Conservation (phyloP, 2,329 filamentous ascomycete species). For the Paecilomyces sp. region DNA sequence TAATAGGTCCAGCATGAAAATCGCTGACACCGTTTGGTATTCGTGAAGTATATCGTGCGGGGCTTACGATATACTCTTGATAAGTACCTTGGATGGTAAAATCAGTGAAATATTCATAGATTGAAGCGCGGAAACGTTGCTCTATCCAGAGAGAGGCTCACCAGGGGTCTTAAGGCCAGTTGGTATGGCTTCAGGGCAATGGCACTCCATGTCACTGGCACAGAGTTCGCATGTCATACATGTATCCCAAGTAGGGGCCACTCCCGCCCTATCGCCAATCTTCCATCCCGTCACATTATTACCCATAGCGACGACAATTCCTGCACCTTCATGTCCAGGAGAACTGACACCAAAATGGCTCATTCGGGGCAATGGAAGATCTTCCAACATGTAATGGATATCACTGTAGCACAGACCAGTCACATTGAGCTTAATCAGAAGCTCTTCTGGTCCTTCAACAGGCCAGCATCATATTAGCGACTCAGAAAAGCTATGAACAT, state of each 20-base stretch:
- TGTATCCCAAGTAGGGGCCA: slow-evolving; percentile 46
- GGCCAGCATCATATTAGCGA: not conserved
- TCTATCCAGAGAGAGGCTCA: slow-evolving; percentile 37
- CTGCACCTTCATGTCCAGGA: slow-evolving; percentile 51
- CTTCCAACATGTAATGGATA: slow-evolving; percentile 51
- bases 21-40: slow-evolving; percentile 52
- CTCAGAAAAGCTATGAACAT: too few species aligned
- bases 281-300: slow-evolving; percentile 47
- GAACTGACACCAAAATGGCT: slow-evolving; percentile 37
- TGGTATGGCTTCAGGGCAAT: slow-evolving; percentile 38
- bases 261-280: slow-evolving; percentile 47
- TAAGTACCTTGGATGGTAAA: slow-evolving; percentile 40
- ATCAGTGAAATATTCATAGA: slow-evolving; percentile 8
- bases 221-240: slow-evolving; percentile 47
- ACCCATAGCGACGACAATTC: slow-evolving; percentile 51
- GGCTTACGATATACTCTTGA: slow-evolving; percentile 52
- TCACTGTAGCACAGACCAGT: slow-evolving; percentile 54
- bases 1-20: slow-evolving; percentile 52
- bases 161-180: slow-evolving; percentile 44
- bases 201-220: not conserved
- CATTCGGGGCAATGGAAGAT: slow-evolving; percentile 45
- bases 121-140: slow-evolving; percentile 14
- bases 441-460: slow-evolving; percentile 42
- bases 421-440: slow-evolving; percentile 51
- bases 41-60: slow-evolving; percentile 47